These are phyloP conservation scores for Plantago ovata DNA, from an alignment of 257 asterid species.

Conservation along the genomic window DNA sequence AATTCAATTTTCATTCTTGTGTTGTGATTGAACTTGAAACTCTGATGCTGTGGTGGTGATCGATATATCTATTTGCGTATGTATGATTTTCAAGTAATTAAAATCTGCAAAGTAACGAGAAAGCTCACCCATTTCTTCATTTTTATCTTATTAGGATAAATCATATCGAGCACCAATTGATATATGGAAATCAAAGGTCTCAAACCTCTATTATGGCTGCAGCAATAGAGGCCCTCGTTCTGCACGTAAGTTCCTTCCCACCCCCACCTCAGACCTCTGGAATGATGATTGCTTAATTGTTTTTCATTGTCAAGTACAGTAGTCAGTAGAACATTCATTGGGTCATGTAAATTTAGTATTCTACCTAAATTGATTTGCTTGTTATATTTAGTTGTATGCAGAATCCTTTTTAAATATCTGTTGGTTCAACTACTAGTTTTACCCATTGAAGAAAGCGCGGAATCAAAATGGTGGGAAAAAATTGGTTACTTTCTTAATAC, in stretches of 20 bases:
- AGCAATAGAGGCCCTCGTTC: slow-evolving; percentile 71
- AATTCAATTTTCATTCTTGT: slow-evolving; percentile 4
- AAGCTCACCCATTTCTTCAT: slow-evolving; percentile 22
- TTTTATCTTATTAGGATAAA: slow-evolving; percentile 46
- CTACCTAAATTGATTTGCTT: too few relatives aligned
- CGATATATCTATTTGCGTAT: slow-evolving; percentile 11
- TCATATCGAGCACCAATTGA: slow-evolving; percentile 61
- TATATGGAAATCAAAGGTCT: slow-evolving; percentile 85
- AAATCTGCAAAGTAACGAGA: background rate
- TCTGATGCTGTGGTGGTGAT: slow-evolving; percentile 7
- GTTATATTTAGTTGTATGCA: too few relatives aligned
- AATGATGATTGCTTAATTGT: too few relatives aligned
- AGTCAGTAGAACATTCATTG: too few relatives aligned
- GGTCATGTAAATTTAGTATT: too few relatives aligned
- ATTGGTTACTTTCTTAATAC: too few relatives aligned
- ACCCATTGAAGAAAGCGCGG: too few relatives aligned
- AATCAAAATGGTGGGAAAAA: too few relatives aligned
- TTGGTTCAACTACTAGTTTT: too few relatives aligned
- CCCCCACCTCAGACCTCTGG: background rate
- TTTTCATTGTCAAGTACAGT: too few relatives aligned
- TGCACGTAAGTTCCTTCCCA: slow-evolving; percentile 57
- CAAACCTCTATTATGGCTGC: slow-evolving; percentile 78
- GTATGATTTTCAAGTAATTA: slow-evolving; percentile 2
- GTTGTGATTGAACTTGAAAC: background rate
- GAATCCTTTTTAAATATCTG: too few relatives aligned